Conservation (phyloP, 306 rosid genomes). For the Citrullus mucosospermus region DNA sequence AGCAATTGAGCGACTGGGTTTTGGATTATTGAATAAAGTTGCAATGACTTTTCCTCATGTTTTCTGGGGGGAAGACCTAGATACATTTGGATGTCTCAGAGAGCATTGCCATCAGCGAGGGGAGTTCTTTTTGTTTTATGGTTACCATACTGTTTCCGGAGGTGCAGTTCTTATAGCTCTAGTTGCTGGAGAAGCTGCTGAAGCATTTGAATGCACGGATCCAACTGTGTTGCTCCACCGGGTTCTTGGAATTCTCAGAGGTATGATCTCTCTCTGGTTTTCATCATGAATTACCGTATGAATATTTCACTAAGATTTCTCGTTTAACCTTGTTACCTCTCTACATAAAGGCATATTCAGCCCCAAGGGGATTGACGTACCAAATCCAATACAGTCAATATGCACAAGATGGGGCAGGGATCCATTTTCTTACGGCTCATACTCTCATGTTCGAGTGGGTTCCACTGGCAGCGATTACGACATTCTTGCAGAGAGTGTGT, state of each 20-base stretch:
- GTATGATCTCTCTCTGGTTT: constrained; percentile 19
- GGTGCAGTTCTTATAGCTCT: constrained; percentile 70
- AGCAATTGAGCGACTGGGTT: constrained; percentile 81
- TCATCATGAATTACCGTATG: neutral
- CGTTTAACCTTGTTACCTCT: neutral
- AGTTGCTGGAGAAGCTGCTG: constrained; percentile 99
- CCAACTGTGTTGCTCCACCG: constrained; percentile 52
- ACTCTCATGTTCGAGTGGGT: constrained; percentile 75
- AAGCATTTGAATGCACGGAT: constrained; percentile 65
- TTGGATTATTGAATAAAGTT: constrained; percentile 87
- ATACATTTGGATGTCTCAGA: constrained; percentile 87
- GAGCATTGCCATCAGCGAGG: constrained; percentile 66
- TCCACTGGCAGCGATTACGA: constrained; percentile 87
- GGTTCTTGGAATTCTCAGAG: constrained; percentile 60
- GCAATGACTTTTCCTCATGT: constrained; percentile 86
- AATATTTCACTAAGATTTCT: neutral
- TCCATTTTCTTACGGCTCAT: constrained; percentile 80
- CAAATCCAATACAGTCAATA: constrained; percentile 65
- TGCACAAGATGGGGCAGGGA: constrained; percentile 95
- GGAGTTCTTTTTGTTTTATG: constrained; percentile 75
- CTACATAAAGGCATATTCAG: constrained; percentile 53
- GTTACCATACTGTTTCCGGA: constrained; percentile 94
- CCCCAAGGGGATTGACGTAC: constrained; percentile 65
- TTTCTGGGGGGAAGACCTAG: constrained; percentile 93
- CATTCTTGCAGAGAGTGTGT: constrained; percentile 71